Conservation (phyloP, 305 asterid species). For the Fraxinus latifolia region DNA sequence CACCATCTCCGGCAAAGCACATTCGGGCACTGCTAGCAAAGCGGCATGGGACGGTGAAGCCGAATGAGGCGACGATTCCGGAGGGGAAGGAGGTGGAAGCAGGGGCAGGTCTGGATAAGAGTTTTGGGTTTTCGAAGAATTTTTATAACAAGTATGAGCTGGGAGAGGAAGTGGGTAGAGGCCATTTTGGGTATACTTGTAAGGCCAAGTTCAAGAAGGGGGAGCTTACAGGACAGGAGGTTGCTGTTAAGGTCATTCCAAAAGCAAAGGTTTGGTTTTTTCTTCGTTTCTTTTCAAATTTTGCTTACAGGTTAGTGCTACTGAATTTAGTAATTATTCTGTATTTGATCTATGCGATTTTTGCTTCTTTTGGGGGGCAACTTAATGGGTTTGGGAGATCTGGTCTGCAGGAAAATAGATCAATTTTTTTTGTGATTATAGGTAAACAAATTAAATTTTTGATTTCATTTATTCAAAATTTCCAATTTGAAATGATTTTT, state of each 20-base stretch:
- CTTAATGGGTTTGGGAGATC: slow-evolving; percentile 21
- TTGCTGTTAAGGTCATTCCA: slow-evolving; percentile 83
- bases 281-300: not conserved
- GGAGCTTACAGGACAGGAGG: slow-evolving; percentile 62
- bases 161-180: slow-evolving; percentile 83
- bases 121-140: slow-evolving; percentile 74
- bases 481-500: not conserved
- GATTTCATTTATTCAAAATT: slow-evolving; percentile 2
- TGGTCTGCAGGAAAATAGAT: slow-evolving; percentile 13
- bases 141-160: slow-evolving; percentile 59
- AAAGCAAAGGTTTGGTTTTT: slow-evolving; percentile 57
- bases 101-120: slow-evolving; percentile 54
- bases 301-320: not conserved
- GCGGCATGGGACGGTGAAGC: slow-evolving; percentile 75
- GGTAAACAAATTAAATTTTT: not conserved
- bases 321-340: slow-evolving; percentile 5
- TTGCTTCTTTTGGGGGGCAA: not conserved
- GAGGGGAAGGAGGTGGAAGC: slow-evolving; percentile 50
- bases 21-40: slow-evolving; percentile 63
- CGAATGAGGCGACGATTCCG: slow-evolving; percentile 55
- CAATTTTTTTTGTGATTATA: not conserved
- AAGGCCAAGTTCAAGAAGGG: slow-evolving; percentile 72
- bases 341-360: slow-evolving; percentile 8
- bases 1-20: slow-evolving; percentile 90
- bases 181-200: slow-evolving; percentile 88